Base-by-base conservation (phyloP, 2,329 filamentous ascomycete species). In the Epichloe sp. region DNA sequence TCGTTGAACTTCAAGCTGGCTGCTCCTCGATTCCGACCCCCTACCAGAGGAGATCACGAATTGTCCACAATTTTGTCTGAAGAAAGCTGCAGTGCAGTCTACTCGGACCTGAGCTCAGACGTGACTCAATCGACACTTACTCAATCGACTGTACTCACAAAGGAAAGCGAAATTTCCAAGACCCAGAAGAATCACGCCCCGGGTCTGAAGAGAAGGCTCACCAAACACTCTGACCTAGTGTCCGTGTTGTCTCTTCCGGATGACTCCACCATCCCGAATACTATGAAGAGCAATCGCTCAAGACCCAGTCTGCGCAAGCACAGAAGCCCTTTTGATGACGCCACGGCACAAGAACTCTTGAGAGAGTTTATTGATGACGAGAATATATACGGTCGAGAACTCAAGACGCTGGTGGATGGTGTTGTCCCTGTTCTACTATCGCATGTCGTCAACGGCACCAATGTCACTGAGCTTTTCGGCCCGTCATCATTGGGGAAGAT, bases 341-440 rank as follows among this genome's bases (percentile, higher is more conserved):
- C 85, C 41, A 90, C 84, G 1, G 74, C 88, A 11, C 74, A 79
- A 21, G 88, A 91, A 56, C 71, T 97, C 19, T 77, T 97, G 64
- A 76, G 77, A 49, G 89, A 95, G 62, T 82, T 98, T 55, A 74
- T 79, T 11, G 79, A 85, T 5, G 93, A 97, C 59, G 93, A 98
- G 66, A 72, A 79, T 44, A 85, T 93, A 58, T 98, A 97, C 63
- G 84, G 85, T 68, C 80, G 90, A 50, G 93, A 98, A 67, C 76
- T 98, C 35, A 88, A 89, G 62, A 96, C 93, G 0, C 70, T 98
- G 35, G 90, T 97, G 7, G 90, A 95, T 59, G 93, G 93, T 51
- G 91, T 98, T 21, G 87, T 98, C 51, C 93, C 93, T 0, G 91
- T 97, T 2, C 76, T 98, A 2, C 71, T 98, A 48, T 88, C 84